Conservation (phyloP, 176 grass and related monocot species). For the Tillandsia leiboldiana region DNA sequence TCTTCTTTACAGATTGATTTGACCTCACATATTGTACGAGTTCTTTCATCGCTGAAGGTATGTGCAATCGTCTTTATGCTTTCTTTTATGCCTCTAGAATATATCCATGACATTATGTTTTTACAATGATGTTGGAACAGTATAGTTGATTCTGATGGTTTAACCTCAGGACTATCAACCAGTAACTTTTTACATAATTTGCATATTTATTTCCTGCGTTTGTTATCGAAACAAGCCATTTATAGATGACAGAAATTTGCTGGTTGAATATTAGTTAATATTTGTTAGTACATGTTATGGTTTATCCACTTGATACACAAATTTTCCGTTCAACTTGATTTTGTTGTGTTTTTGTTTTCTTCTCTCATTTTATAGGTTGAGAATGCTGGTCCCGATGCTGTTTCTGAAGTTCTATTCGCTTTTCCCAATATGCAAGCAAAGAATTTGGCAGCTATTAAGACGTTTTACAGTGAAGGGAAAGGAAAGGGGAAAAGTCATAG, state of each 20-base stretch:
- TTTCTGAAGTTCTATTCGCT: slow-evolving; percentile 73
- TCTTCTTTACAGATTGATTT: slow-evolving; percentile 62
- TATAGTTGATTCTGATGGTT: background rate
- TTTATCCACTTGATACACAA: background rate
- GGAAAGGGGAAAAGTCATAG: slow-evolving; percentile 36
- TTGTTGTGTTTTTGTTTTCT: slow-evolving; percentile 12
- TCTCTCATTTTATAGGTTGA: slow-evolving; percentile 43
- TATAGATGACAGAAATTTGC: background rate
- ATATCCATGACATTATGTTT: background rate
- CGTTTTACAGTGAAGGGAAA: slow-evolving; percentile 65
- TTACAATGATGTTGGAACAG: background rate
- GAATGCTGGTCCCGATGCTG: slow-evolving; percentile 52
- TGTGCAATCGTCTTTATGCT: background rate
- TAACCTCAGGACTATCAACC: background rate
- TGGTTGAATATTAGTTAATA: background rate
- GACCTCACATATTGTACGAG: slow-evolving; percentile 86
- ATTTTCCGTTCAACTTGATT: slow-evolving; percentile 8
- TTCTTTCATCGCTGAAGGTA: slow-evolving; percentile 75
- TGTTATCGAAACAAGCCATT: no score
- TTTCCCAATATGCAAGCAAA: slow-evolving; percentile 74
- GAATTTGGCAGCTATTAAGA: slow-evolving; percentile 73
- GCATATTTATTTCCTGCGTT: no score
- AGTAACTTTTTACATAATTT: background rate
- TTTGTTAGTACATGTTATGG: background rate
- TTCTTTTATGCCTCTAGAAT: background rate